These are phyloP conservation scores for Colletotrichum filicis DNA, from an alignment of 2,329 filamentous ascomycete species.

Conservation along the genomic window DNA sequence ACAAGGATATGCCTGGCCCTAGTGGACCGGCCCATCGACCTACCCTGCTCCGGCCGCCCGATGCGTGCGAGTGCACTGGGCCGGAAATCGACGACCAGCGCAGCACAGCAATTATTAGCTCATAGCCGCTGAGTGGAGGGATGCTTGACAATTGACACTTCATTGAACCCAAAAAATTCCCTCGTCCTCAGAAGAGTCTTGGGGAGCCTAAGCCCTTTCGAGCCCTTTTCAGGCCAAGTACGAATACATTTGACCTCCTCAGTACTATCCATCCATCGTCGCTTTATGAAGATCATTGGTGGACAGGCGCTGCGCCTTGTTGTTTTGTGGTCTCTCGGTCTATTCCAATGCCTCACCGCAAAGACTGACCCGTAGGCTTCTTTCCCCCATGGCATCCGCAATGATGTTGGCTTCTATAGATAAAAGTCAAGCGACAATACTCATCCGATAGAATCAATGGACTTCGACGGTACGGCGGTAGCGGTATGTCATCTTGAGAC, in stretches of 20 bases:
- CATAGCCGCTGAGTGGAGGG: not conserved
- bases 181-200: not conserved
- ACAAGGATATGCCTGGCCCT: conserved; percentile 26
- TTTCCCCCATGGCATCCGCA: too few relatives aligned
- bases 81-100: conserved; percentile 18
- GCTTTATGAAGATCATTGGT: not conserved
- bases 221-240: not conserved
- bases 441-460: not conserved
- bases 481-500: not conserved
- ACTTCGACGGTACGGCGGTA: not conserved
- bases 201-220: conserved; percentile 10
- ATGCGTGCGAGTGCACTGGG: conserved; percentile 16
- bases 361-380: not conserved
- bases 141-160: conserved; percentile 5
- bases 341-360: not conserved
- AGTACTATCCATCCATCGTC: not conserved
- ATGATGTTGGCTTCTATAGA: not conserved
- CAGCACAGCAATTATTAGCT: conserved; percentile 23
- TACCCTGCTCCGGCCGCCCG: conserved; percentile 15
- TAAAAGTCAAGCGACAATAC: not conserved
- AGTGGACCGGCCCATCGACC: conserved; percentile 29
- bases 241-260: not conserved
- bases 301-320: not conserved
- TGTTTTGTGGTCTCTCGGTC: not conserved
- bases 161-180: not conserved